Conservation (phyloP, 2,329 filamentous ascomycete genomes). For the Teratosphaeria destructans region DNA sequence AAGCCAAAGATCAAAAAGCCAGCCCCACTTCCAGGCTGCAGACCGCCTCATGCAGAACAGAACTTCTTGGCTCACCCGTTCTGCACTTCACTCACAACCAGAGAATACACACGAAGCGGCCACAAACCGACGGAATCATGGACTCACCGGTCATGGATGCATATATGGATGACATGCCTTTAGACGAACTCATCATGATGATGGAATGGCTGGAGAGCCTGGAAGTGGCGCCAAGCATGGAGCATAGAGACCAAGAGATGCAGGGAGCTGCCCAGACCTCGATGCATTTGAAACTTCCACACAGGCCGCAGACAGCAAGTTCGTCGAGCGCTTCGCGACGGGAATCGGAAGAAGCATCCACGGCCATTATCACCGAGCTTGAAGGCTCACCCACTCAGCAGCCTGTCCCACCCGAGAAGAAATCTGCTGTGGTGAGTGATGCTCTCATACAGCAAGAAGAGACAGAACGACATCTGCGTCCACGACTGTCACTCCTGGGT, state of each 20-base stretch:
- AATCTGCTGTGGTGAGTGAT: background rate
- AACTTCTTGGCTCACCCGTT: background rate
- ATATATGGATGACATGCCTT: background rate
- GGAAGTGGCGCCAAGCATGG: background rate
- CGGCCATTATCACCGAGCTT: background rate
- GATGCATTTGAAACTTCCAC: background rate
- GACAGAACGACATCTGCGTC: background rate
- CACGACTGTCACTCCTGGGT: background rate
- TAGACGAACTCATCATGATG: background rate
- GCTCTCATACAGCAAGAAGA: background rate
- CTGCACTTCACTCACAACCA: too few species aligned
- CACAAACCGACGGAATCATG: background rate
- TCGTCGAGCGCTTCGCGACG: background rate
- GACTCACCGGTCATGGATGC: background rate
- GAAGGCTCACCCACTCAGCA: background rate
- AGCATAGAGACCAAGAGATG: background rate
- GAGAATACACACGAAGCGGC: too few species aligned
- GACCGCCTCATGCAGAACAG: background rate
- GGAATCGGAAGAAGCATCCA: background rate
- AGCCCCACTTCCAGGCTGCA: background rate
- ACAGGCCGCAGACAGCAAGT: background rate
- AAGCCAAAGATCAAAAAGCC: background rate
- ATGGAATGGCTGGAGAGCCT: background rate
- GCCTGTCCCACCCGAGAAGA: background rate
- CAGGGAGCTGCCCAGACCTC: background rate